phyloP scores from a whole-genome alignment of 2,329 filamentous ascomycete genomes.

The Colletotrichum agaves region DNA sequence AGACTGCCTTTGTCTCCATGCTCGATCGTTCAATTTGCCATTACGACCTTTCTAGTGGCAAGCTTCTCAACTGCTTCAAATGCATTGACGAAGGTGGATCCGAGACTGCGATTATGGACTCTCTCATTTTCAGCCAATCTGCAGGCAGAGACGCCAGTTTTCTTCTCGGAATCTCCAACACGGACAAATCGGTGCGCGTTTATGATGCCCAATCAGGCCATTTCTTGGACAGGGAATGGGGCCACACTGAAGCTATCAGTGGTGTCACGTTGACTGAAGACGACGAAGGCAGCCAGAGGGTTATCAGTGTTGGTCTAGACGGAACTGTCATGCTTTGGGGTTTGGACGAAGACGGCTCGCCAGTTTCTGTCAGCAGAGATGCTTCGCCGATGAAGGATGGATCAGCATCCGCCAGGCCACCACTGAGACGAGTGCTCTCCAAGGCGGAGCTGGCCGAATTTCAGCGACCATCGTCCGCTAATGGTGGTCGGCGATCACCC shows the following conservation, averaged over 20 bases:
- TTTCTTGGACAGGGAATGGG: slow-evolving; percentile 90
- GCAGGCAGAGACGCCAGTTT: slow-evolving; percentile 68
- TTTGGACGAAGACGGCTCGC: slow-evolving; percentile 59
- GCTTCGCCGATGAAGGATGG: slow-evolving; percentile 64
- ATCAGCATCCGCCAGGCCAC: slow-evolving; percentile 70
- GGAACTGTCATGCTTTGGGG: slow-evolving; percentile 87
- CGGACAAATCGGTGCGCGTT: slow-evolving; percentile 92
- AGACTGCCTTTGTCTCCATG: slow-evolving; percentile 67
- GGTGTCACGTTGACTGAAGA: slow-evolving; percentile 79
- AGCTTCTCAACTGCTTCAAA: slow-evolving; percentile 79
- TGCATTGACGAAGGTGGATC: slow-evolving; percentile 81
- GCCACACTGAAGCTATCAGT: slow-evolving; percentile 93
- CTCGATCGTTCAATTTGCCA: slow-evolving; percentile 70
- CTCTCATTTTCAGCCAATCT: slow-evolving; percentile 72
- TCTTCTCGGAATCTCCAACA: slow-evolving; percentile 89
- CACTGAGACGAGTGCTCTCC: slow-evolving; percentile 86
- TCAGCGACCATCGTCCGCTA: slow-evolving; percentile 61
- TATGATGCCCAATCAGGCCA: slow-evolving; percentile 83
- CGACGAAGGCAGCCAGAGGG: slow-evolving; percentile 63
- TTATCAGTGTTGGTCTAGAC: slow-evolving; percentile 82
- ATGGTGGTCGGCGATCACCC: slow-evolving; percentile 63
- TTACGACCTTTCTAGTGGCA: slow-evolving; percentile 74
- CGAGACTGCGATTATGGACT: slow-evolving; percentile 86
- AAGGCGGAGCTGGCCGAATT: slow-evolving; percentile 89
- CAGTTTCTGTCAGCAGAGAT: slow-evolving; percentile 58